Percentiles rank a stretch among this genome's conserved stretches.
phyloP scores from a whole-genome alignment of 257 asterid species.

The Ilex aquifolium region DNA sequence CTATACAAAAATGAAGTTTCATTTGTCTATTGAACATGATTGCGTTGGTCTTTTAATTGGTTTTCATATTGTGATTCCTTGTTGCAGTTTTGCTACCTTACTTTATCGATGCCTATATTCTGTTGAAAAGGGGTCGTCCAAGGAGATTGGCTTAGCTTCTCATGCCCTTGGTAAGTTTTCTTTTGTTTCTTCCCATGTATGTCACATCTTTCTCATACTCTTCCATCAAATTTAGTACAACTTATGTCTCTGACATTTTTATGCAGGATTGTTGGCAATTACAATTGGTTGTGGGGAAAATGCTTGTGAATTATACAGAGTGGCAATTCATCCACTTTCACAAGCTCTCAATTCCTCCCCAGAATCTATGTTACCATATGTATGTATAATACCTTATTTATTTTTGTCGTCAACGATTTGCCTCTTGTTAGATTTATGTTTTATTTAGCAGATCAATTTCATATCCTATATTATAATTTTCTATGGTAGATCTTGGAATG shows the following conservation, averaged over 20 bases:
- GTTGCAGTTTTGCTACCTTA: background rate
- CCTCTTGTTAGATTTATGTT: too few species aligned
- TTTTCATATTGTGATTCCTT: too few species aligned
- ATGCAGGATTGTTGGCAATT: constrained; percentile 28
- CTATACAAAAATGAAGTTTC: too few species aligned
- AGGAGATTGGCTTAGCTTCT: constrained; percentile 32
- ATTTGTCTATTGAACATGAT: too few species aligned
- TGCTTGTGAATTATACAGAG: constrained; percentile 27
- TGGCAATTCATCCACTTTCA: constrained; percentile 18
- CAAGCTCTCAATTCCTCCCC: constrained; percentile 20
- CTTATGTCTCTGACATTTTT: background rate
- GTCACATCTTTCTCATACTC: background rate
- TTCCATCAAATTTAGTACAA: constrained; percentile 3
- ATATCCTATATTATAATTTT: too few species aligned
- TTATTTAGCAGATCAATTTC: too few species aligned
- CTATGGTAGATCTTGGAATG: constrained; percentile 9
- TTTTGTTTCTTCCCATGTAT: background rate
- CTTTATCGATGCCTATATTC: constrained; percentile 26
- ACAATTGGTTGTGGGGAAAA: constrained; percentile 31
- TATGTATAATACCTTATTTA: constrained; percentile 5
- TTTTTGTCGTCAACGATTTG: too few species aligned
- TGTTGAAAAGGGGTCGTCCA: constrained; percentile 21
- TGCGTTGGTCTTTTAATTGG: too few species aligned
- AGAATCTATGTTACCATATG: constrained; percentile 16
- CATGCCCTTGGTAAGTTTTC: constrained; percentile 23